Conservation (phyloP, 495 filamentous ascomycete species). For the Aspergillus kassunensis region DNA sequence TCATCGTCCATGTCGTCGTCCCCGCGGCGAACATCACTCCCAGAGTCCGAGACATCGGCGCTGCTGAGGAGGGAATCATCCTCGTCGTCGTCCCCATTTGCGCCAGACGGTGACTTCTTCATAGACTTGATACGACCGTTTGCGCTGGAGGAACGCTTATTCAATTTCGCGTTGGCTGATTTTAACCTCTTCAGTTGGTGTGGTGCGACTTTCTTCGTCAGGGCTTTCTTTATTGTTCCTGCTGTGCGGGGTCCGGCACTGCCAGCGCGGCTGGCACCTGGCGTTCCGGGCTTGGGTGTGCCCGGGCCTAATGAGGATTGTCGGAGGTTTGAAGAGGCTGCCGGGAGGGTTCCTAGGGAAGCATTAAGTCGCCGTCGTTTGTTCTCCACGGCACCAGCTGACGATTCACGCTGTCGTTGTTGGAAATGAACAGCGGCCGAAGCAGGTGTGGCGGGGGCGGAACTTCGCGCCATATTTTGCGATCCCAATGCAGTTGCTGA, state of each 20-base stretch:
- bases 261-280: conserved; percentile 59
- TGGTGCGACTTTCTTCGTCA: conserved; percentile 61
- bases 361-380: conserved; percentile 70
- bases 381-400: conserved; percentile 65
- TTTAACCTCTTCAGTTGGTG: conserved; percentile 57
- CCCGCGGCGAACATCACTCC: conserved; percentile 32
- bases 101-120: conserved; percentile 57
- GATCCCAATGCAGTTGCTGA: conserved; percentile 22
- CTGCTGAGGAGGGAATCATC: conserved; percentile 55
- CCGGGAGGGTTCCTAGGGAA: conserved; percentile 60
- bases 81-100: conserved; percentile 62
- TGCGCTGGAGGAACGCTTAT: conserved; percentile 50
- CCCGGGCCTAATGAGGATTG: conserved; percentile 81
- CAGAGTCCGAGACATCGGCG: conserved; percentile 49
- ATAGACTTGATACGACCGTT: conserved; percentile 33
- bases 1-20: conserved; percentile 64
- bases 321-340: conserved; percentile 68
- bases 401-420: conserved; percentile 69
- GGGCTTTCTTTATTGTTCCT: conserved; percentile 56
- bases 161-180: conserved; percentile 44
- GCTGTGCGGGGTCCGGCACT: conserved; percentile 62
- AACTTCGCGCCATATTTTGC: conserved; percentile 36
- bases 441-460: conserved; percentile 64
- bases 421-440: conserved; percentile 58
- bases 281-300: conserved; percentile 76